phyloP scores from a whole-genome alignment of 495 filamentous ascomycete species.

The Lepraria neglecta region DNA sequence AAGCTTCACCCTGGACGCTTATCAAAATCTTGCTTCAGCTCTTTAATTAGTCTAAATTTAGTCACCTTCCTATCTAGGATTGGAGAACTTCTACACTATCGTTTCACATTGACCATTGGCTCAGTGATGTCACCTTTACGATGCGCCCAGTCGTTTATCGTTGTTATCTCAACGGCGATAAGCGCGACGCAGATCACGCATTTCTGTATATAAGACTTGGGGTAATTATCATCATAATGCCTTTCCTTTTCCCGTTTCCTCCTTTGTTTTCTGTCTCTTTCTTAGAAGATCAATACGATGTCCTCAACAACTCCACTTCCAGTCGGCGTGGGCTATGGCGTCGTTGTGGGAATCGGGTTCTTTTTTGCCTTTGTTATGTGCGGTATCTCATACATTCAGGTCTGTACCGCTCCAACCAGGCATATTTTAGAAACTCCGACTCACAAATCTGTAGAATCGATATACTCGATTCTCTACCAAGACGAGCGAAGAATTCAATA shows the following conservation, averaged over 20 bases:
- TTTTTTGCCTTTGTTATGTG: slow-evolving; percentile 43
- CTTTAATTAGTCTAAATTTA: not conserved
- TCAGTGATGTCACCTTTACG: not conserved
- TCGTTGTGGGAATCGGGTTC: slow-evolving; percentile 46
- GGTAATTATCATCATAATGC: not conserved
- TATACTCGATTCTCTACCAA: slow-evolving; percentile 44
- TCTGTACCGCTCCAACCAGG: not conserved
- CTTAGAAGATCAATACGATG: not conserved
- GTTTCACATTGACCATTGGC: slow-evolving; percentile 9
- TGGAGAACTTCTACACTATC: not conserved
- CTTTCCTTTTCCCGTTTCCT: not conserved
- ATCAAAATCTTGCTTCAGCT: not conserved
- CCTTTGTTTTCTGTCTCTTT: not conserved
- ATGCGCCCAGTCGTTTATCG: not conserved
- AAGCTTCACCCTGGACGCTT: not conserved
- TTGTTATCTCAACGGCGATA: slow-evolving; percentile 17
- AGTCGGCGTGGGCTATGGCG: slow-evolving; percentile 35
- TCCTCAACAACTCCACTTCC: slow-evolving; percentile 15
- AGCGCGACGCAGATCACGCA: slow-evolving; percentile 7
- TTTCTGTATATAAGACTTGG: not conserved
- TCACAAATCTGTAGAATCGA: slow-evolving; percentile 36
- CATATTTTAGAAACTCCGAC: not conserved
- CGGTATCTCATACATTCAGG: slow-evolving; percentile 35
- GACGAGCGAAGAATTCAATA: slow-evolving; percentile 46
- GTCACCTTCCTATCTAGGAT: slow-evolving; percentile 11